Evolutionary conservation across 1,284 basidiomycete genomes (phyloP).

Genomic region (Ceratobasidium sp.): DNA sequence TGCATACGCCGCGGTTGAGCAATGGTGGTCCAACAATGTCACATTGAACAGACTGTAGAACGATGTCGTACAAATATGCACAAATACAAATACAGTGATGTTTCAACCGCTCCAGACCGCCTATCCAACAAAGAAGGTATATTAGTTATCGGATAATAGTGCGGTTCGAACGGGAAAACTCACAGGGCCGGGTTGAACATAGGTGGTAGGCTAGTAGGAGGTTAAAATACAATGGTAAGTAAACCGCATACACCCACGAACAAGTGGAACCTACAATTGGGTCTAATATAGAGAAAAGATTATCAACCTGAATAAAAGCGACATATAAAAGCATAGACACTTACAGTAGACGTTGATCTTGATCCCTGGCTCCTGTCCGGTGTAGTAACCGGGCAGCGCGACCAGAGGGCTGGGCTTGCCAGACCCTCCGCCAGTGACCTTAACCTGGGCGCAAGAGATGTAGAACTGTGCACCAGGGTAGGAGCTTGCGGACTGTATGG

Average conservation of each 20-base stretch:
- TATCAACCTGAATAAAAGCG: background rate
- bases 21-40: slow-evolving; percentile 40
- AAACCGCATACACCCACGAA: background rate
- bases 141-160: no score
- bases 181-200: slow-evolving; percentile 38
- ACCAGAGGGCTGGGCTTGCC: slow-evolving; percentile 42
- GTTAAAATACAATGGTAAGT: background rate
- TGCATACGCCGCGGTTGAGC: slow-evolving; percentile 43
- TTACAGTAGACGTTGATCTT: slow-evolving; percentile 51
- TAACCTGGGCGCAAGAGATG: slow-evolving; percentile 51
- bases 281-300: background rate
- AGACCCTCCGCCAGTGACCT: slow-evolving; percentile 46
- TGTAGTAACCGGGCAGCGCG: slow-evolving; percentile 44
- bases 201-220: slow-evolving; percentile 20
- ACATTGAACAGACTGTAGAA: background rate
- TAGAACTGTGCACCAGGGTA: slow-evolving; percentile 43
- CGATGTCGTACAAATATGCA: background rate
- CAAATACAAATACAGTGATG: background rate
- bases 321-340: background rate
- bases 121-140: background rate
- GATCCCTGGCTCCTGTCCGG: slow-evolving; percentile 51
- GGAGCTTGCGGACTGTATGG: background rate
- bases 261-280: slow-evolving; percentile 24
- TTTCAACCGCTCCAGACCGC: slow-evolving; percentile 32
- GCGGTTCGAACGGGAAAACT: background rate